Evolutionary conservation across 2,329 filamentous ascomycete species (phyloP), one percentile per base, ranked within the genome.

Genomic region (Colletotrichum sp.): DNA sequence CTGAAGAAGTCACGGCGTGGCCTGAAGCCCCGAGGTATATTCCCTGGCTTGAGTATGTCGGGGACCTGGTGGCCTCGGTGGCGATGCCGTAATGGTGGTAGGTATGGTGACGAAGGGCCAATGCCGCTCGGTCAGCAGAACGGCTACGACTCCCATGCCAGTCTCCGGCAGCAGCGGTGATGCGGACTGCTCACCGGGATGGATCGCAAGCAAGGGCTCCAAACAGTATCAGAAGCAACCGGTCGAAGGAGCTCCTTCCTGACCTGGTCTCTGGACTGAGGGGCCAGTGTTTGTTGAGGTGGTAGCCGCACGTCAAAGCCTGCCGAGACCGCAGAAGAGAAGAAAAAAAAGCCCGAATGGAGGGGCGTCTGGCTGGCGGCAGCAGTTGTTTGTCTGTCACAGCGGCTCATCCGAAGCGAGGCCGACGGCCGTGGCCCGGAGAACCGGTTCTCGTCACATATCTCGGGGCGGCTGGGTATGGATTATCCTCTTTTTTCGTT

Each of bases 361-460:
- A n/a, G 44, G 26, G 59, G 30, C 7, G 59, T 21, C 30, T 62
- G 28, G 28, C 44, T 32, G 65, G 49, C 49, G 26, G 34, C 24
- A 49, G 36, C 36, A 28, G 68, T 63, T 21, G 36, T 63, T 70
- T 70, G 68, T 39, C 44, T 65, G 36, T 30, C 52, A 28, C 12
- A 16, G 10, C 21, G 36, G 28, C 62, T 55, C 68, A 63, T 13
- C 71, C 49, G 57, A 36, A 72, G 36, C 49, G 39, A 36, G 68
- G 36, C 55, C 55, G 65, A 69, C 26, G 60, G 44, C n/a, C 30
- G 32, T 32, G 55, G 63, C 55, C 68, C 63, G 28, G 55, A 52
- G 36, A 75, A 63, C 60, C 68, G 68, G 72, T 62, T 72, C 72
- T 62, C 39, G 72, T 67, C 68, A 71, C 68, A 71, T 64, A 32